Conservation (phyloP, 2,329 filamentous ascomycete species). For the Ceratocystis cacaofunesta region DNA sequence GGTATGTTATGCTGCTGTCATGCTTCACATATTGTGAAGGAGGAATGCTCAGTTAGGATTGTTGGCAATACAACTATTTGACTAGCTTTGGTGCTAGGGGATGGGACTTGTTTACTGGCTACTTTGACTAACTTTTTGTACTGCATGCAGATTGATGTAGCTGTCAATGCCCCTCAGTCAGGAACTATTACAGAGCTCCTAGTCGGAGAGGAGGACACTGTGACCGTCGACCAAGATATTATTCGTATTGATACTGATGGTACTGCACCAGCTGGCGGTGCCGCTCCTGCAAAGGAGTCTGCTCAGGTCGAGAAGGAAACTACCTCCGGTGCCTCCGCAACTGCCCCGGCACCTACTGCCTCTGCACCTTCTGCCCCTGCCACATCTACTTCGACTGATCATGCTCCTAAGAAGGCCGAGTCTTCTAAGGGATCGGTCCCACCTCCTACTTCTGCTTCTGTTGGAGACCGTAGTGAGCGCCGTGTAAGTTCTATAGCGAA, state of each 20-base stretch:
- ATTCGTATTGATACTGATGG: slow-evolving; percentile 65
- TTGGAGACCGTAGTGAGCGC: slow-evolving; percentile 72
- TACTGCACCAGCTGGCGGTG: slow-evolving; percentile 9
- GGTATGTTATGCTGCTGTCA: slow-evolving; percentile 32
- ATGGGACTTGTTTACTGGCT: not conserved
- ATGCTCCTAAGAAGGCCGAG: slow-evolving; percentile 17
- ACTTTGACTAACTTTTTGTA: not conserved
- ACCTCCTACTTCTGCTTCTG: slow-evolving; percentile 25
- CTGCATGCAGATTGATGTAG: slow-evolving; percentile 68
- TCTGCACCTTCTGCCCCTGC: slow-evolving; percentile 19
- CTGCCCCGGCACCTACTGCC: slow-evolving; percentile 17
- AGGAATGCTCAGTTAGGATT: no score
- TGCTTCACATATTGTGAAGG: not conserved
- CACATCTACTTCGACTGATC: slow-evolving; percentile 1
- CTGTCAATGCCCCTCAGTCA: slow-evolving; percentile 83
- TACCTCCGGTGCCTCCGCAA: not conserved
- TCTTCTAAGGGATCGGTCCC: slow-evolving; percentile 18
- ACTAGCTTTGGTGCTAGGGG: not conserved
- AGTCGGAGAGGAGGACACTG: slow-evolving; percentile 86
- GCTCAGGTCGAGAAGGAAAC: slow-evolving; percentile 5
- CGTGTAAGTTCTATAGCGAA: slow-evolving; percentile 43
- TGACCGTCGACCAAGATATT: slow-evolving; percentile 84
- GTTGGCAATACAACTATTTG: no score
- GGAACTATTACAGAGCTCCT: slow-evolving; percentile 86
- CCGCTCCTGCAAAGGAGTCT: slow-evolving; percentile 2